Evolutionary conservation across 768 basidiomycete species (phyloP), one percentile per base, ranked within the genome.

Genomic region (Tricholomella constricta): DNA sequence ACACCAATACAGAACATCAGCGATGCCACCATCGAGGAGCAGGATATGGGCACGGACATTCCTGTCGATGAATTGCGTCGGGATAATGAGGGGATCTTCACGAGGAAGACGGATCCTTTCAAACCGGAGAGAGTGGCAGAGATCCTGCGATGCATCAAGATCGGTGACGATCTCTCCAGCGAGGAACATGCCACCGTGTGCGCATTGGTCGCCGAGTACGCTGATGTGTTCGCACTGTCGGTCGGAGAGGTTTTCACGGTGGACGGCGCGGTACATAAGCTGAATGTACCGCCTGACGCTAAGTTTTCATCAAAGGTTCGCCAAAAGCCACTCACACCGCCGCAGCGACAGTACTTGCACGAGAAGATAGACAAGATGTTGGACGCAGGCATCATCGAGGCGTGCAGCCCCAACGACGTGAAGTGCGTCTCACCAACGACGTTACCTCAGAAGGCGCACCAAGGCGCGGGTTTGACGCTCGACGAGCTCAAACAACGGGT

Each of bases 361-460:
- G 27, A 55, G 9, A 63, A 62, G 19, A 51, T 79, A 1, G 66
- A 74, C n/a, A 61, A 69, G 19, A 67, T 80, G 64, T 31, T 65
- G 7, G 54, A 37, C 2, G 72, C 72, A 1, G 74, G 68, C 0
- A 64, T 78, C 2, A 69, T 78, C 4, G 51, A 53, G 22, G 56
- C 48, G 2, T 66, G 69, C 11, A 31, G 58, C 12, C 67, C 68
- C 4, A 29, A 57, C 0, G 58, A 48, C 15, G 48, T 49, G 3
- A 40, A 41, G 19, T 49, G 48, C 20, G 59, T 70, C 0, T 58
- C 65, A 4, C 67, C 62, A 4, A 72, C 65, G 0, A 69, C 61
- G 0, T 60, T 80, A 0, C 71, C 70, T 0, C 63, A 71, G 45
- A 78, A 78, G 40, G 68, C 63, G 4, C 68, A 72, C 22, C 59